Evolutionary conservation across 2,329 filamentous ascomycete genomes (phyloP).

Genomic region (Aureobasidium sp.): DNA sequence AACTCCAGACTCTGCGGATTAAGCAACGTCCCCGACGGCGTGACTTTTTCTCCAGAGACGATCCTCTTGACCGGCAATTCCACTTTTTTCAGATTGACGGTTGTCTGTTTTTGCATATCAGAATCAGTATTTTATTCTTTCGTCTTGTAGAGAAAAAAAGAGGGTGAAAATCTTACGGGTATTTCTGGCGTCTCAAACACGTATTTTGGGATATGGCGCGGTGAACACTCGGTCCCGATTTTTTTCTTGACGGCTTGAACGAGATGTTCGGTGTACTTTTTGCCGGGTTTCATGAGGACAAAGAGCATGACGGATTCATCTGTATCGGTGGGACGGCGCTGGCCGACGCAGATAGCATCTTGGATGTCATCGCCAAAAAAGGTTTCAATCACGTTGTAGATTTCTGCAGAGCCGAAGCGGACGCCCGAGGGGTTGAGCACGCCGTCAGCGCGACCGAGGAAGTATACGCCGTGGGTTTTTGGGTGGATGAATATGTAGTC

Average conservation of each 20-base stretch:
- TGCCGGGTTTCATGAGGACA: slow-evolving; percentile 53
- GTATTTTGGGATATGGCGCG: slow-evolving; percentile 69
- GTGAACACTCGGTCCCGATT: slow-evolving; percentile 60
- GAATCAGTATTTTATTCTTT: not conserved
- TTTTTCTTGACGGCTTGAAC: slow-evolving; percentile 55
- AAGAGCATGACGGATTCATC: slow-evolving; percentile 57
- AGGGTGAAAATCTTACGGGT: slow-evolving; percentile 50
- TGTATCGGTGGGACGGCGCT: slow-evolving; percentile 54
- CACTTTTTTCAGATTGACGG: slow-evolving; percentile 79
- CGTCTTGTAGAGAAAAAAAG: not conserved
- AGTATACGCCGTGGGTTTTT: slow-evolving; percentile 54
- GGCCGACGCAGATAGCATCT: slow-evolving; percentile 75
- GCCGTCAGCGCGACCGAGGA: slow-evolving; percentile 67
- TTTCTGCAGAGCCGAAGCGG: slow-evolving; percentile 71
- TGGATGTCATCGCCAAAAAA: slow-evolving; percentile 56
- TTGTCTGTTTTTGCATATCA: slow-evolving; percentile 59
- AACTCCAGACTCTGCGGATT: slow-evolving; percentile 71
- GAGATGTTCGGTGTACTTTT: slow-evolving; percentile 48
- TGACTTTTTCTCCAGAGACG: slow-evolving; percentile 66
- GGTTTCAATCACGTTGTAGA: slow-evolving; percentile 66
- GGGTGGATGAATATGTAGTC: slow-evolving; percentile 72
- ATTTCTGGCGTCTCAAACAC: slow-evolving; percentile 77
- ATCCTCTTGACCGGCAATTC: slow-evolving; percentile 81
- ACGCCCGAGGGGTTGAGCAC: slow-evolving; percentile 75
- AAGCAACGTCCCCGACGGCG: slow-evolving; percentile 66